Conservation (phyloP, 441 rosid species). For the Theobroma grandiflorum region DNA sequence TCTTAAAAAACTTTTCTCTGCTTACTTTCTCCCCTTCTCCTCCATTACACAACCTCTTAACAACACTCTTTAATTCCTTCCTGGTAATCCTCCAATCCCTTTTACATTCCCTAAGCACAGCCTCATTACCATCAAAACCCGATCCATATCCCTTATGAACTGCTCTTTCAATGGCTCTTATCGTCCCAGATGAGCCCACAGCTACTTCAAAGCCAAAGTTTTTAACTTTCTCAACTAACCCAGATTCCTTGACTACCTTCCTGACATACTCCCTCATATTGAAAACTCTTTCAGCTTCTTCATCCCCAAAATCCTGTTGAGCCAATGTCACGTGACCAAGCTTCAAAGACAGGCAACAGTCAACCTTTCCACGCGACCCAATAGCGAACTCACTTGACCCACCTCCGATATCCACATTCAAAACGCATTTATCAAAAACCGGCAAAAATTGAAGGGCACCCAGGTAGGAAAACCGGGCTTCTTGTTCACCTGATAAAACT, state of each 20-base stretch:
- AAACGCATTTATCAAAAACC: conserved; percentile 50
- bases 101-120: conserved; percentile 39
- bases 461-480: conserved; percentile 60
- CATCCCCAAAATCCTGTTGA: conserved; percentile 39
- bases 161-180: conserved; percentile 68
- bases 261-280: conserved; percentile 56
- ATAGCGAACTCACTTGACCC: conserved; percentile 78
- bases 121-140: conserved; percentile 33
- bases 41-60: conserved; percentile 52
- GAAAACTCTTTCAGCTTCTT: conserved; percentile 25
- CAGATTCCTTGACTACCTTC: conserved; percentile 46
- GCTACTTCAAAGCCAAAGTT: conserved; percentile 58
- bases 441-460: conserved; percentile 76
- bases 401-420: conserved; percentile 76
- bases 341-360: conserved; percentile 54
- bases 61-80: conserved; percentile 52
- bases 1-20: conserved; percentile 61
- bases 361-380: conserved; percentile 58
- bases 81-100: conserved; percentile 68
- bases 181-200: conserved; percentile 72
- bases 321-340: conserved; percentile 72
- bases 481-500: conserved; percentile 71
- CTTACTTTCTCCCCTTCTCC: conserved; percentile 47
- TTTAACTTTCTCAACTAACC: conserved; percentile 52
- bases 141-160: conserved; percentile 52